Percentiles rank a stretch among this genome's conserved stretches.
These are phyloP conservation scores for Backusella macrospora DNA, from an alignment of 192 early-diverging fungal species.

Conservation along the genomic window DNA sequence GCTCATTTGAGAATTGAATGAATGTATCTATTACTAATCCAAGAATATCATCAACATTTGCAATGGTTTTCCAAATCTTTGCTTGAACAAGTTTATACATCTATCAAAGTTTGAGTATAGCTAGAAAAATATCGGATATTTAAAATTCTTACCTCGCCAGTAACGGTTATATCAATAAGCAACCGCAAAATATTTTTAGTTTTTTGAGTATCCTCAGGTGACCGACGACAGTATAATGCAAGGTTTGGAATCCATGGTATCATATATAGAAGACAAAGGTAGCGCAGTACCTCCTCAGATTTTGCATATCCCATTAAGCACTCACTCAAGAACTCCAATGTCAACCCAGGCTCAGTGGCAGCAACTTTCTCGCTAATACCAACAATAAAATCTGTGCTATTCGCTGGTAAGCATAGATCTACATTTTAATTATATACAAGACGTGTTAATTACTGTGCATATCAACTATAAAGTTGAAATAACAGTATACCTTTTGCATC, in stretches of 20 bases:
- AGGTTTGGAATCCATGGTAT: conserved; percentile 85
- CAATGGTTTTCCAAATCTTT: conserved; percentile 81
- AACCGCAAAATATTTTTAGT: conserved; percentile 71
- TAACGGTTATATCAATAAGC: conserved; percentile 79
- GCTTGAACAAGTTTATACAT: conserved; percentile 82
- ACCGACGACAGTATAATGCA: conserved; percentile 52
- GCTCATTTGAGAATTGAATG: conserved; percentile 71
- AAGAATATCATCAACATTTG: conserved; percentile 73
- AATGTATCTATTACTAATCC: conserved; percentile 78
- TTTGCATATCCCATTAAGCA: conserved; percentile 75
- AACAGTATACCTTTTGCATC: conserved; percentile 58
- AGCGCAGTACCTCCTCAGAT: conserved; percentile 64
- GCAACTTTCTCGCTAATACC: conserved; percentile 80
- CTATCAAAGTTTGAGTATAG: conserved; percentile 37
- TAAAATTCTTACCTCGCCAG: conserved; percentile 58
- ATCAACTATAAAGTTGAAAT: not conserved
- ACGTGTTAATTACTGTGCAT: not conserved
- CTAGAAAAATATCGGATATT: not conserved
- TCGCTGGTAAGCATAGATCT: conserved; percentile 85
- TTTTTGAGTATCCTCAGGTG: conserved; percentile 53
- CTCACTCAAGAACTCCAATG: conserved; percentile 86
- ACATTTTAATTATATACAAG: not conserved
- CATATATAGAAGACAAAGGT: conserved; percentile 83
- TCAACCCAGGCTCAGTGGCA: conserved; percentile 68
- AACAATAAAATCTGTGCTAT: conserved; percentile 79